Percentiles rank a stretch among this genome's conserved stretches.
phyloP scores from a whole-genome alignment of 352 stramenopile species.

The Globisporangium perplexum region DNA sequence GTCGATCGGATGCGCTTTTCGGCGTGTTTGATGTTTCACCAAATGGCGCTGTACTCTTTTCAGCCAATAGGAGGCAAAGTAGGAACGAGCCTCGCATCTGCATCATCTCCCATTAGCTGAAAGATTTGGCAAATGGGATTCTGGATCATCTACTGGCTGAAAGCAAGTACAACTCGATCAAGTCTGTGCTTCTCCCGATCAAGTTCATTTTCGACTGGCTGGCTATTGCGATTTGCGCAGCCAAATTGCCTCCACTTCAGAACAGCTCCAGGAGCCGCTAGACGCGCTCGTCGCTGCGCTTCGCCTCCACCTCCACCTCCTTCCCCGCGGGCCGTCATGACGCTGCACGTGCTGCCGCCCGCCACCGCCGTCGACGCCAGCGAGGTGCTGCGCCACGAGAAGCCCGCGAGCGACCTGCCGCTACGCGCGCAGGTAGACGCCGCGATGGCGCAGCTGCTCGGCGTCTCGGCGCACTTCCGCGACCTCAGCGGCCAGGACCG shows the following conservation, averaged over 20 bases:
- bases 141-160: not conserved
- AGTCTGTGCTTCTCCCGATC: too few species aligned
- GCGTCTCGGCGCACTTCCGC: slow-evolving; percentile 60
- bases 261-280: not conserved
- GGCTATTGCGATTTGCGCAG: not conserved
- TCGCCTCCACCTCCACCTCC: not conserved
- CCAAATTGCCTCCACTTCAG: not conserved
- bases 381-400: slow-evolving; percentile 2
- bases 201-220: not conserved
- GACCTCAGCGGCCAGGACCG: slow-evolving; percentile 62
- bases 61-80: too few species aligned
- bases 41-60: too few species aligned
- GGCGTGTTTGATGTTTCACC: too few species aligned
- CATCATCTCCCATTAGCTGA: too few species aligned
- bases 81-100: too few species aligned
- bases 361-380: not conserved
- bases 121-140: too few species aligned
- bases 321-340: slow-evolving; percentile 3
- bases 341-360: slow-evolving; percentile 10
- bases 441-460: slow-evolving; percentile 50
- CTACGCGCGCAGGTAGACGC: slow-evolving; percentile 35
- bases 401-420: not conserved
- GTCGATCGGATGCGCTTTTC: too few species aligned
- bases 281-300: not conserved
- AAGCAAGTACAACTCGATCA: not conserved